Percentiles rank a stretch among this genome's conserved stretches.
Conservation (phyloP, 2,329 filamentous ascomycete genomes). For the Trichoderma brevicompactum region DNA sequence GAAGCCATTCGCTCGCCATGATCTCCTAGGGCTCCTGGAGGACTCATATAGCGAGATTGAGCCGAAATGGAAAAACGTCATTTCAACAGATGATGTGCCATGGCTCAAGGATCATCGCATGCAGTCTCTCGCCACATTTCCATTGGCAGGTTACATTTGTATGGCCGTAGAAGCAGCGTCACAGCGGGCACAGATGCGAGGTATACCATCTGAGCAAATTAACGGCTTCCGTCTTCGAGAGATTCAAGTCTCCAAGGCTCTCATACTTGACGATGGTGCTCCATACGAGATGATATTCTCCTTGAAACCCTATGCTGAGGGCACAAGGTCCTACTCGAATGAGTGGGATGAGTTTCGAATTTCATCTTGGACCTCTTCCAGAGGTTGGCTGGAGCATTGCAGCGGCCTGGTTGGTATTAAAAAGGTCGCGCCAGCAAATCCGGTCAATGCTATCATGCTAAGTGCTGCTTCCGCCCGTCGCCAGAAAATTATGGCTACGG, state of each 20-base stretch:
- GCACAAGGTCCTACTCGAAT: conserved; percentile 44
- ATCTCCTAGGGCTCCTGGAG: conserved; percentile 52
- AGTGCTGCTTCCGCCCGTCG: conserved; percentile 30
- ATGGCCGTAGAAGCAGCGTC: conserved; percentile 56
- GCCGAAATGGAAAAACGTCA: conserved; percentile 54
- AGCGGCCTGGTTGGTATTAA: conserved; percentile 54
- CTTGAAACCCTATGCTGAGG: conserved; percentile 37
- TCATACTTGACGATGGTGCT: conserved; percentile 37
- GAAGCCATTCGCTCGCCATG: conserved; percentile 47
- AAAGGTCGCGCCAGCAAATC: conserved; percentile 33
- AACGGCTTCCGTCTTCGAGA: conserved; percentile 34
- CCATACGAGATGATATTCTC: conserved; percentile 37
- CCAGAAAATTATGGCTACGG: conserved; percentile 12
- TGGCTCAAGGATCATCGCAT: conserved; percentile 64
- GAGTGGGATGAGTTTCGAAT: conserved; percentile 62
- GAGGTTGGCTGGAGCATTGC: conserved; percentile 64
- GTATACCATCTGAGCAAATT: conserved; percentile 34
- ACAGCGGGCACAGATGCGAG: conserved; percentile 41
- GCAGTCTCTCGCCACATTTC: conserved; percentile 60
- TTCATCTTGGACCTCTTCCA: conserved; percentile 55
- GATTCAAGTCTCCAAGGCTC: conserved; percentile 36
- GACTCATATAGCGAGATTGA: conserved; percentile 51
- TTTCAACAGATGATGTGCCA: conserved; percentile 55
- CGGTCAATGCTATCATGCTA: conserved; percentile 32
- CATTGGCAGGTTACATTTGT: conserved; percentile 56